Evolutionary conservation across 805 yeast species (phyloP).

Genomic region (Candida stauntonica): DNA sequence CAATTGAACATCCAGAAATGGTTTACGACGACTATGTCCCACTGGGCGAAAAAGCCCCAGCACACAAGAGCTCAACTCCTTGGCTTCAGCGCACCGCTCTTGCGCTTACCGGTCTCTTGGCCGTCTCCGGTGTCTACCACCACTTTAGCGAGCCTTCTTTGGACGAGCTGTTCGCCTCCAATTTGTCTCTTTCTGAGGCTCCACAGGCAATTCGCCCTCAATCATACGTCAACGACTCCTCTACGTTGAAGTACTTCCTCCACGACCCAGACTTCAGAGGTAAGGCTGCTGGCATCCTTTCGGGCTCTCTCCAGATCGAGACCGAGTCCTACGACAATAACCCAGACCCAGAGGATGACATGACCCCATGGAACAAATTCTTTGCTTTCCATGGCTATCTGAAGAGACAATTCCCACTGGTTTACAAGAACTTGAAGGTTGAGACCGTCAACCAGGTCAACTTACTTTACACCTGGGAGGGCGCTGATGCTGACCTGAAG

Average conservation of each 20-base stretch:
- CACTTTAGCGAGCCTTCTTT: not conserved
- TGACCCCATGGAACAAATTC: slow-evolving; percentile 27
- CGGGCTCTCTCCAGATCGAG: slow-evolving; percentile 17
- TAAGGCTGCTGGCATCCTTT: slow-evolving; percentile 7
- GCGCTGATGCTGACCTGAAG: slow-evolving; percentile 45
- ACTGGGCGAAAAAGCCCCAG: slow-evolving; percentile 5
- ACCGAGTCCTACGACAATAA: slow-evolving; percentile 16
- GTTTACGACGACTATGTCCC: slow-evolving; percentile 5
- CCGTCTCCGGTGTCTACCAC: slow-evolving; percentile 8
- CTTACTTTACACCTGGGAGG: slow-evolving; percentile 59
- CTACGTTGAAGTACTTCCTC: slow-evolving; percentile 14
- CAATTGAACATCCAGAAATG: not conserved
- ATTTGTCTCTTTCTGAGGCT: not conserved
- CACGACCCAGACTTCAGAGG: slow-evolving; percentile 11
- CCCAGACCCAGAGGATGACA: slow-evolving; percentile 29
- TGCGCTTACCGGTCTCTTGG: slow-evolving; percentile 8
- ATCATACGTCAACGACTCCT: slow-evolving; percentile 10
- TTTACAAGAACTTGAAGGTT: slow-evolving; percentile 43
- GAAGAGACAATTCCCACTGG: slow-evolving; percentile 48
- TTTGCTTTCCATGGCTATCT: slow-evolving; percentile 48
- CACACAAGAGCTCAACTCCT: slow-evolving; percentile 2
- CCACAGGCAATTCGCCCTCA: slow-evolving; percentile 10
- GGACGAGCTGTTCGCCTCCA: not conserved
- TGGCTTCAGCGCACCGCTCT: slow-evolving; percentile 10
- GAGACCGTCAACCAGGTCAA: slow-evolving; percentile 60